A percentile compares a stretch with the other conserved stretches of the same genome.
Conservation (phyloP, 148 eudicot genomes). For the Vaccinium darrowii region DNA sequence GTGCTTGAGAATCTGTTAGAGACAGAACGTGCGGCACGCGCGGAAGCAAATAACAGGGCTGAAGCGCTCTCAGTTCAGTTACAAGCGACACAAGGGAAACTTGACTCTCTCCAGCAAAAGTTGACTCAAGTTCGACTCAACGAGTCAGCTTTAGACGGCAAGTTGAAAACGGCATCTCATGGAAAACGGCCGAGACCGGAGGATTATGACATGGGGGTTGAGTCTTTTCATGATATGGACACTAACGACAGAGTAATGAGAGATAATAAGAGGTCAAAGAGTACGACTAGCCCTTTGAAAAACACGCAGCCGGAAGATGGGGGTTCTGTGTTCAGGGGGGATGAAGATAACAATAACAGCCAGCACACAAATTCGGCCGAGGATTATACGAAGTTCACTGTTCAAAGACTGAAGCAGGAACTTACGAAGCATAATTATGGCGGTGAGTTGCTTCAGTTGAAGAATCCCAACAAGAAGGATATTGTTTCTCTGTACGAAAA, state of each 20-base stretch:
- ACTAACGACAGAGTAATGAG: slow-evolving; percentile 35
- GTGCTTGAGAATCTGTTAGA: slow-evolving; percentile 72
- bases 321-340: slow-evolving; percentile 56
- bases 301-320: slow-evolving; percentile 52
- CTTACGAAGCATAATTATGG: slow-evolving; percentile 79
- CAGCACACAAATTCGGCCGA: slow-evolving; percentile 49
- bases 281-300: slow-evolving; percentile 55
- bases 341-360: slow-evolving; percentile 35
- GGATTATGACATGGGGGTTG: slow-evolving; percentile 64
- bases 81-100: slow-evolving; percentile 80
- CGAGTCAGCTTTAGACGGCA: slow-evolving; percentile 75
- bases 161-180: slow-evolving; percentile 66
- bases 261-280: slow-evolving; percentile 62
- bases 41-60: slow-evolving; percentile 83
- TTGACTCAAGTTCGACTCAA: slow-evolving; percentile 63
- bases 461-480: slow-evolving; percentile 77
- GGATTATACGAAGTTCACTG: slow-evolving; percentile 74
- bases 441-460: slow-evolving; percentile 73
- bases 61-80: slow-evolving; percentile 74
- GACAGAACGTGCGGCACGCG: slow-evolving; percentile 70
- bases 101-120: slow-evolving; percentile 75
- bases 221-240: slow-evolving; percentile 55
- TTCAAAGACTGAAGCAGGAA: slow-evolving; percentile 72
- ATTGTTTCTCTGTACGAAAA: slow-evolving; percentile 79
- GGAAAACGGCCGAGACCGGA: slow-evolving; percentile 71